Conservation (phyloP, 1,284 basidiomycete species). For the Puccinia brachypodii region DNA sequence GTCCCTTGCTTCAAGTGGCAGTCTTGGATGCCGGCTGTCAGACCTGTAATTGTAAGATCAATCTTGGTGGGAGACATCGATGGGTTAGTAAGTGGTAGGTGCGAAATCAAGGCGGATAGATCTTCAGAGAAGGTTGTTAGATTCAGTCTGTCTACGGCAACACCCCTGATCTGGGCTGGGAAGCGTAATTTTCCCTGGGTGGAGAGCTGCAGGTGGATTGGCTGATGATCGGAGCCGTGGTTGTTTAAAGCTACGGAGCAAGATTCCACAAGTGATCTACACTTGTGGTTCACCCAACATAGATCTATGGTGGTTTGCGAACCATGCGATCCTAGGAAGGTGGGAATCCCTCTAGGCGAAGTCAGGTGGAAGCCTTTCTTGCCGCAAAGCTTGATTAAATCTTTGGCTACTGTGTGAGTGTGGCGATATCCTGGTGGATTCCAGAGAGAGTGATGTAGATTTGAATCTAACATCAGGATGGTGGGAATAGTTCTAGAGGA, state of each 20-base stretch:
- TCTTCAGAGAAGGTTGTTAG: not conserved
- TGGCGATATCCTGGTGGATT: conserved; percentile 4
- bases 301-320: no score
- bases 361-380: not conserved
- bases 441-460: conserved; percentile 9
- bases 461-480: conserved; percentile 14
- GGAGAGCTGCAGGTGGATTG: not conserved
- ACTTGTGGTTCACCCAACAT: conserved; percentile 5
- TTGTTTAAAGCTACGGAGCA: not conserved
- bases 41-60: not conserved
- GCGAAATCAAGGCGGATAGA: not conserved
- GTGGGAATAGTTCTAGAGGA: not conserved
- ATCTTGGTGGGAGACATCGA: not conserved
- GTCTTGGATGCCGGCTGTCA: not conserved
- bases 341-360: not conserved
- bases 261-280: not conserved
- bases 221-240: conserved; percentile 36
- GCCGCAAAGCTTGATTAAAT: not conserved
- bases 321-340: not conserved
- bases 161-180: not conserved
- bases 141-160: not conserved
- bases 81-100: not conserved
- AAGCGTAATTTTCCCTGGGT: not conserved
- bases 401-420: not conserved
- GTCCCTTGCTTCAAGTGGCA: not conserved